Base-by-base conservation (phyloP, 306 rosid genomes). In the Sophora flavescens region DNA sequence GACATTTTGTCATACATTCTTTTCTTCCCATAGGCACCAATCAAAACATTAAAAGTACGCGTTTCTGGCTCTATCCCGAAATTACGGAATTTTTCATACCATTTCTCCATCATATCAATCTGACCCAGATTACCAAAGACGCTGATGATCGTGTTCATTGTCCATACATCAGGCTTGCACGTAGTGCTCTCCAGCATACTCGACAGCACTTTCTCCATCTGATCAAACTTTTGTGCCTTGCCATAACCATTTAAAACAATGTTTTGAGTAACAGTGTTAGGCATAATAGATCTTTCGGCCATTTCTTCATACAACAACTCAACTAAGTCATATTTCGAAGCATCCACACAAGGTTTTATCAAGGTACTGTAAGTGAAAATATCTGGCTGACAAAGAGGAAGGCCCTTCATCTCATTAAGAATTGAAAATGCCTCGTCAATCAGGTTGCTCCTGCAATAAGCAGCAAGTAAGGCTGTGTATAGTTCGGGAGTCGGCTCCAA, bases 131-230 rank as follows among this genome's bases (percentile, higher is more conserved):
- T 92, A 45, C 97, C 99, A 84, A 96, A 96, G 70, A 96, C 91
- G 63, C 96, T 76, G 39, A 96, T 90, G 85, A 96, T 82, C 6
- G 88, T 91, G 83, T 96, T 96, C 99, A 96, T 92, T 9, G 99
- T 96, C 99, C 97, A 92, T 3, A 91, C 98, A 84, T 96, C 99
- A 11, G 97, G 99, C 82, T 82, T 91, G 87, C 98, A 89, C 22
- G 64, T 66, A 58, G 85, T 60, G 72, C 98, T 91, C 82, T 88
- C 88, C 80, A 96, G 90, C 98, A 96, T 96, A 60, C 92, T 89
- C 0, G 91, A 84, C 63, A 96, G 74, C 76, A 92, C 93, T 73
- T 87, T 86, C 79, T 96, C 99, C 99, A 96, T 92, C 84, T 83
- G 89, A 28, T 96, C 98, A 85, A 85, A 96, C 82, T 77, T 92